phyloP scores from a whole-genome alignment of 202 grass and related monocot genomes.

The Hordeum pubiflorum region DNA sequence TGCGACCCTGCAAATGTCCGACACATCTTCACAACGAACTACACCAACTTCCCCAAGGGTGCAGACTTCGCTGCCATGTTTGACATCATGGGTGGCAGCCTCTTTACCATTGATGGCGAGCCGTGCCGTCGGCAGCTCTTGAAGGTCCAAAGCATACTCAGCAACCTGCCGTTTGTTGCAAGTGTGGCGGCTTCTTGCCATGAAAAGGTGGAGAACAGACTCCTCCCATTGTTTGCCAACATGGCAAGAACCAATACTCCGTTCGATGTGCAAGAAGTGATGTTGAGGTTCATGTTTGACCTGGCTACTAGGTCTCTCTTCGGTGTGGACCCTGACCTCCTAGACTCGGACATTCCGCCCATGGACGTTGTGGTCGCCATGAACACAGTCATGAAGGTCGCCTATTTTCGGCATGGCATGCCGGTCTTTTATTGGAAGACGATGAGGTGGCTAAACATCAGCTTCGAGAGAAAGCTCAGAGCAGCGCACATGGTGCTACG shows the following conservation, averaged over 20 bases:
- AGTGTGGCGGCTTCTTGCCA: neutral
- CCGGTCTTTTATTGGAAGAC: conserved; percentile 24
- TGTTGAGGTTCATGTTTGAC: conserved; percentile 29
- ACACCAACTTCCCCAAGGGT: conserved; percentile 25
- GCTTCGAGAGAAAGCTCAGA: conserved; percentile 1
- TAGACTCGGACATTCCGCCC: conserved; percentile 6
- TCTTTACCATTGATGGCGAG: conserved; percentile 33
- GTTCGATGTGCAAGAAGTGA: conserved; percentile 34
- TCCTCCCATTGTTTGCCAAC: conserved; percentile 17
- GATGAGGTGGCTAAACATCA: conserved; percentile 8
- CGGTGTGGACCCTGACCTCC: neutral
- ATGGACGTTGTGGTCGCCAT: neutral
- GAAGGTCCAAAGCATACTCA: neutral
- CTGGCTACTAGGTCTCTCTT: neutral
- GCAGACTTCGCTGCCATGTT: conserved; percentile 22
- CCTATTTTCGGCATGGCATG: neutral
- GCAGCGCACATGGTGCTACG: neutral
- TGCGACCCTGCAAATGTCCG: conserved; percentile 25
- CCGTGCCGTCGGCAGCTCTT: neutral
- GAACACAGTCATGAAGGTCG: conserved; percentile 23
- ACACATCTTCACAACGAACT: conserved; percentile 26
- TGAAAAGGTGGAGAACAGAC: conserved; percentile 11
- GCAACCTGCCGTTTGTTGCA: neutral
- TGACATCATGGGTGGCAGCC: conserved; percentile 15
- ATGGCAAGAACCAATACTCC: neutral